A percentile compares a stretch with the other conserved stretches of the same genome.
Conservation (phyloP, 2,329 filamentous ascomycete species). For the Talaromyces piceae region DNA sequence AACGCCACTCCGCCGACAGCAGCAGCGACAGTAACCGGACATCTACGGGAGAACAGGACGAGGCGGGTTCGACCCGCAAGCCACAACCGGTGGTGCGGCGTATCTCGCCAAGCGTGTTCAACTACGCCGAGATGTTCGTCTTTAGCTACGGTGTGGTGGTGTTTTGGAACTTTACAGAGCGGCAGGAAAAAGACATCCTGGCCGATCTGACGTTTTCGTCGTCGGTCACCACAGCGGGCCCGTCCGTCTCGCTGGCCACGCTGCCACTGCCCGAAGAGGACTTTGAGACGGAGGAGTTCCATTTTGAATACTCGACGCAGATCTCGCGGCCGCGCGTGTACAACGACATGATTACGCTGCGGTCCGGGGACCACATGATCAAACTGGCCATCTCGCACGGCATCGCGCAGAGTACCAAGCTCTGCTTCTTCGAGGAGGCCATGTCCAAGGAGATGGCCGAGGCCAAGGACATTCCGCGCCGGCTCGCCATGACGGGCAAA, state of each 20-base stretch:
- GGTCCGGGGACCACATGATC: constrained; percentile 96
- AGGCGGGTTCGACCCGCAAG: not conserved
- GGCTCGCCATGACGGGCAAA: constrained; percentile 79
- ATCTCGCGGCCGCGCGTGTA: constrained; percentile 86
- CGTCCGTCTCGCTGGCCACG: constrained; percentile 58
- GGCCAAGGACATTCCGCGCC: constrained; percentile 85
- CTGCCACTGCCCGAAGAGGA: constrained; percentile 79
- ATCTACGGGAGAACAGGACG: constrained; percentile 34
- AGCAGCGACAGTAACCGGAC: constrained; percentile 13
- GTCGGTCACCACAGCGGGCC: constrained; percentile 29
- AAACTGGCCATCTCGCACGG: constrained; percentile 96
- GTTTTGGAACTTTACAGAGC: constrained; percentile 97
- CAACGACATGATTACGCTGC: constrained; percentile 98
- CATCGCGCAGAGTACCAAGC: constrained; percentile 92
- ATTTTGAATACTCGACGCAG: constrained; percentile 89
- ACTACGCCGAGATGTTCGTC: constrained; percentile 91
- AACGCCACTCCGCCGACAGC: not conserved
- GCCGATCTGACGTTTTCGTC: constrained; percentile 84
- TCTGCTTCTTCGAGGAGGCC: constrained; percentile 91
- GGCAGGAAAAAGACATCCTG: constrained; percentile 92
- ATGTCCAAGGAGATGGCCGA: constrained; percentile 93
- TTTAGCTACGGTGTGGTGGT: constrained; percentile 96
- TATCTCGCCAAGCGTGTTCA: constrained; percentile 62
- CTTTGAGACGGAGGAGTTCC: constrained; percentile 96
- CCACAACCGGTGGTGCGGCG: constrained; percentile 31